Conservation (phyloP, 2,329 filamentous ascomycete genomes). For the Rasamsonia emersonii region DNA sequence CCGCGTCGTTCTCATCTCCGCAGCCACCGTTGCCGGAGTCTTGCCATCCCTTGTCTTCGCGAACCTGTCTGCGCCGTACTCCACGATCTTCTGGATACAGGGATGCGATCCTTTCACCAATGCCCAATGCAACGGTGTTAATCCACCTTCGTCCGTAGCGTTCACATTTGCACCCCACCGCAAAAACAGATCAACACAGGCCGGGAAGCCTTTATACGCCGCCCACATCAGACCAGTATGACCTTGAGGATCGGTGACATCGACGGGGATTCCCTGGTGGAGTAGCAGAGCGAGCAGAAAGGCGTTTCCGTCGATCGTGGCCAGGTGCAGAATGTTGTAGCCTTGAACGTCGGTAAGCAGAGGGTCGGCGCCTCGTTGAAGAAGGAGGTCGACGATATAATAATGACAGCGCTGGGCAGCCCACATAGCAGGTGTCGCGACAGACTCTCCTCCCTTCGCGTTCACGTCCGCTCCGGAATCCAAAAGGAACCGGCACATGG, state of each 20-base stretch:
- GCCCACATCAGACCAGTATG: conserved; percentile 98
- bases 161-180: conserved; percentile 94
- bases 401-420: conserved; percentile 94
- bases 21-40: conserved; percentile 74
- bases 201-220: conserved; percentile 91
- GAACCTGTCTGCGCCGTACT: conserved; percentile 92
- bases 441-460: conserved; percentile 86
- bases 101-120: conserved; percentile 84
- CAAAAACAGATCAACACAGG: conserved; percentile 83
- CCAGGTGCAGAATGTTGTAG: conserved; percentile 95
- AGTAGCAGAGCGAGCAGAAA: conserved; percentile 80
- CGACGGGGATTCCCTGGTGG: conserved; percentile 91
- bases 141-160: conserved; percentile 80
- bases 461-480: conserved; percentile 83
- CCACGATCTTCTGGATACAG: conserved; percentile 87
- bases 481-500: conserved; percentile 92
- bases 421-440: conserved; percentile 93
- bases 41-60: conserved; percentile 84
- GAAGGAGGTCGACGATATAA: conserved; percentile 87
- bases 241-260: conserved; percentile 78
- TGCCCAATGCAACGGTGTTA: conserved; percentile 93
- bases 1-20: conserved; percentile 76
- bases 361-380: conserved; percentile 86
- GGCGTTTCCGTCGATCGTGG: conserved; percentile 93
- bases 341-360: conserved; percentile 88